phyloP scores from a whole-genome alignment of 768 basidiomycete genomes.

The Kwoniella dendrophila region DNA sequence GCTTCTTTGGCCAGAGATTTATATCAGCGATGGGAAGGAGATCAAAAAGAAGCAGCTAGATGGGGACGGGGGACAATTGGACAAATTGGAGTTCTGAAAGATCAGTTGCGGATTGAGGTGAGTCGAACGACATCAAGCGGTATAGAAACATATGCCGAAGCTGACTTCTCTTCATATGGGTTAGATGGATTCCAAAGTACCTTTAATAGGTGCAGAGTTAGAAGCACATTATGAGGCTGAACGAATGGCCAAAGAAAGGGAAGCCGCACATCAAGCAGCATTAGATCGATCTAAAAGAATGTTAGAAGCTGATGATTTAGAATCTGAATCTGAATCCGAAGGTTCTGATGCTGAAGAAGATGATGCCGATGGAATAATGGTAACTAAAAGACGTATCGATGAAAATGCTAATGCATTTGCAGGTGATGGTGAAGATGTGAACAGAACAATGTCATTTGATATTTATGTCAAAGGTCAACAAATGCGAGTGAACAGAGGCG shows the following conservation, averaged over 20 bases:
- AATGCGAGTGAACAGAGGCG: slow-evolving; percentile 64
- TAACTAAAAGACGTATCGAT: slow-evolving; percentile 10
- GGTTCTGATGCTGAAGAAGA: slow-evolving; percentile 71
- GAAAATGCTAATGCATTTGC: slow-evolving; percentile 43
- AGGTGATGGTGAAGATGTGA: slow-evolving; percentile 48
- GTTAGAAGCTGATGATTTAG: slow-evolving; percentile 83
- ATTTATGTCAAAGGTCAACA: slow-evolving; percentile 98
- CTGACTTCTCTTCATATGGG: slow-evolving; percentile 2
- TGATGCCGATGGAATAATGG: slow-evolving; percentile 58
- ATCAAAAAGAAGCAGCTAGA: slow-evolving; percentile 75
- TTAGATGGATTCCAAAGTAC: slow-evolving; percentile 87
- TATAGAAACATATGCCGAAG: not conserved
- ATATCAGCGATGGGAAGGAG: slow-evolving; percentile 81
- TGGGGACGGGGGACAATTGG: slow-evolving; percentile 93
- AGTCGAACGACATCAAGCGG: slow-evolving; percentile 29
- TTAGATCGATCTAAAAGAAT: slow-evolving; percentile 79
- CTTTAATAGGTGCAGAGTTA: slow-evolving; percentile 83
- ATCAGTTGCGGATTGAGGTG: slow-evolving; percentile 69
- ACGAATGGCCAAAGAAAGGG: slow-evolving; percentile 74
- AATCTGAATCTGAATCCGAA: slow-evolving; percentile 60
- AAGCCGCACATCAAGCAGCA: slow-evolving; percentile 81
- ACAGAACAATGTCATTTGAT: slow-evolving; percentile 72
- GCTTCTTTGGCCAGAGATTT: slow-evolving; percentile 76
- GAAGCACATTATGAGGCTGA: slow-evolving; percentile 78
- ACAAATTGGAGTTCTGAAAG: slow-evolving; percentile 73